phyloP scores from a whole-genome alignment of 1,139 yeast genomes.

The Hyphopichia wangnamkhiaoensis region DNA sequence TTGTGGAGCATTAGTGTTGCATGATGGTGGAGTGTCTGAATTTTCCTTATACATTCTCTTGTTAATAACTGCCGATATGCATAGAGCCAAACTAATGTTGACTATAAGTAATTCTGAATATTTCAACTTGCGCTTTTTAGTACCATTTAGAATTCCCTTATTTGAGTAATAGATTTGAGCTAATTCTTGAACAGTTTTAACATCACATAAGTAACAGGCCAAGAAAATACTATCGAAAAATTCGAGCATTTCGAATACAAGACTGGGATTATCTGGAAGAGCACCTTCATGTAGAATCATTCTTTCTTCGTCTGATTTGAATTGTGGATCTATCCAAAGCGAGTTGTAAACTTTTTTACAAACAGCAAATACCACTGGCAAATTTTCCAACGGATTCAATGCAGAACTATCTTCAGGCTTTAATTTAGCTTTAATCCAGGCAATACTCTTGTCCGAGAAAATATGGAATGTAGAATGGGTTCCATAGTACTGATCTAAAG shows the following conservation, averaged over 20 bases:
- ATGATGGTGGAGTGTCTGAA: background rate
- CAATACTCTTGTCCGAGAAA: conserved; percentile 6
- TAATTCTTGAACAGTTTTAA: conserved; percentile 12
- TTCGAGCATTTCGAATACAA: conserved; percentile 1
- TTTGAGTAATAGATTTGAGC: conserved; percentile 9
- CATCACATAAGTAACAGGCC: conserved; percentile 11
- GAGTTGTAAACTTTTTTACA: conserved; percentile 6
- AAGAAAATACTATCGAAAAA: conserved; percentile 4
- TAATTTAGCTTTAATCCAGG: conserved; percentile 7
- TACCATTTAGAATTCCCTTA: background rate
- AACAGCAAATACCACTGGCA: conserved; percentile 2
- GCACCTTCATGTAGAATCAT: background rate
- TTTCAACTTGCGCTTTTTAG: conserved; percentile 13
- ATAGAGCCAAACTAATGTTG: conserved; percentile 30
- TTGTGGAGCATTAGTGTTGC: background rate
- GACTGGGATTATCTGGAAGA: background rate
- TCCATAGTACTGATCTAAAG: conserved; percentile 4
- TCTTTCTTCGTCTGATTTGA: background rate
- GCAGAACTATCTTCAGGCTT: background rate
- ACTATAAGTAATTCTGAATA: conserved; percentile 35
- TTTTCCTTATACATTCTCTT: background rate
- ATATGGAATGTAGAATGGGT: conserved; percentile 5
- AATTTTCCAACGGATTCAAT: conserved; percentile 3
- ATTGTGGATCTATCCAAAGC: conserved; percentile 7
- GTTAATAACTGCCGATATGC: conserved; percentile 19